A percentile compares a stretch with the other conserved stretches of the same genome.
Conservation (phyloP, 345 rosid genomes). For the Populus alba region DNA sequence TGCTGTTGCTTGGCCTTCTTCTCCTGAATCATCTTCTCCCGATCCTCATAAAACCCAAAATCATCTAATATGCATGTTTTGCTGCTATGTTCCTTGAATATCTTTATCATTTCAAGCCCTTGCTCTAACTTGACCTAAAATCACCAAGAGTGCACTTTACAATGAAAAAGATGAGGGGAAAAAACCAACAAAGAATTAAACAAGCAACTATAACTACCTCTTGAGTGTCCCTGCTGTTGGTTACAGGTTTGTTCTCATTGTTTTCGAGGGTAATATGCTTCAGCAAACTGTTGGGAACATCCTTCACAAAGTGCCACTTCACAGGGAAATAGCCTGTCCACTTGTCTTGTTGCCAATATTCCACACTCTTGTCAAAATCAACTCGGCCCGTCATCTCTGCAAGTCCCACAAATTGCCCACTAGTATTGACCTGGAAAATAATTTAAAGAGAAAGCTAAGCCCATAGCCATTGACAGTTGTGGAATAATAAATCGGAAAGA, state of each 20-base stretch:
- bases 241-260: conserved; percentile 94
- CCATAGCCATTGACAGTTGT: background rate
- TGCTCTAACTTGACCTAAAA: conserved; percentile 65
- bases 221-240: conserved; percentile 93
- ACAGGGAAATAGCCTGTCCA: conserved; percentile 96
- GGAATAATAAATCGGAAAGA: background rate
- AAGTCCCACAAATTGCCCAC: conserved; percentile 94
- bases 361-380: conserved; percentile 73
- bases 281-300: conserved; percentile 86
- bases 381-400: conserved; percentile 91
- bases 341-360: conserved; percentile 96
- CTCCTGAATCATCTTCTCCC: conserved; percentile 77
- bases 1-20: conserved; percentile 77
- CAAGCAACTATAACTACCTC: conserved; percentile 46
- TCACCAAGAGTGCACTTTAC: background rate
- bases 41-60: conserved; percentile 74
- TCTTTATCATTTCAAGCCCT: conserved; percentile 72
- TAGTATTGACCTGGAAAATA: conserved; percentile 68
- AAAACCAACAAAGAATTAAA: background rate
- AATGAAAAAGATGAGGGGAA: background rate
- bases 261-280: conserved; percentile 89
- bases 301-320: conserved; percentile 92
- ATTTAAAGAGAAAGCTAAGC: background rate
- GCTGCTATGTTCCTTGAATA: conserved; percentile 72
- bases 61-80: conserved; percentile 88